A percentile compares a stretch with the other conserved stretches of the same genome.
phyloP scores from a whole-genome alignment of 2,329 filamentous ascomycete species.

The Exophiala calicioides region DNA sequence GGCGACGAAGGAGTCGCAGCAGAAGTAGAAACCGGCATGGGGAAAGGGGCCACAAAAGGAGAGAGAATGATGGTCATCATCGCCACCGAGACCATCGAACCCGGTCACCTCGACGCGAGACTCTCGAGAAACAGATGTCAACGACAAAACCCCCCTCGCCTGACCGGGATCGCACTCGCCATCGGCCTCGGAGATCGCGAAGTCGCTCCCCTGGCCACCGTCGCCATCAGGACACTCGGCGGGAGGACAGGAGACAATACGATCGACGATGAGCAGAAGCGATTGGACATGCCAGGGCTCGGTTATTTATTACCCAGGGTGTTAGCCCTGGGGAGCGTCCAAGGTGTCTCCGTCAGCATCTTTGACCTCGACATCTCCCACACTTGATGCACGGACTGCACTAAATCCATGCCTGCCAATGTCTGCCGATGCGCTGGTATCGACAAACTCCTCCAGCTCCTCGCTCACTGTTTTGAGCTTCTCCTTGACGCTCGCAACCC shows the following conservation, averaged over 20 bases:
- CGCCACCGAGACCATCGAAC: constrained; percentile 37
- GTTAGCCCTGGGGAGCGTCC: constrained; percentile 15
- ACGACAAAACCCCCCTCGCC: constrained; percentile 26
- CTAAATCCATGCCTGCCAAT: constrained; percentile 17
- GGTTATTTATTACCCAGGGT: background rate
- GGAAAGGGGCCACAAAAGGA: constrained; percentile 36
- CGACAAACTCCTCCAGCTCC: constrained; percentile 93
- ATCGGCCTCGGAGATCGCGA: constrained; percentile 13
- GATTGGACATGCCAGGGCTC: background rate
- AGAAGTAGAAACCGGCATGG: constrained; percentile 35
- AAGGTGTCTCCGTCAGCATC: constrained; percentile 22
- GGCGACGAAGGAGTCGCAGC: constrained; percentile 19
- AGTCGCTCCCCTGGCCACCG: constrained; percentile 13
- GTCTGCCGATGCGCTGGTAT: constrained; percentile 82
- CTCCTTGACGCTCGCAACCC: constrained; percentile 83
- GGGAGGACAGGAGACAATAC: constrained; percentile 14
- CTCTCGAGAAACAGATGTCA: constrained; percentile 33
- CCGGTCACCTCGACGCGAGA: constrained; percentile 31
- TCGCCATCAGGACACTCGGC: constrained; percentile 7
- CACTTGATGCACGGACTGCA: constrained; percentile 13
- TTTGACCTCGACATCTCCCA: constrained; percentile 21
- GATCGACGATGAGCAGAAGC: constrained; percentile 7
- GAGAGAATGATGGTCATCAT: constrained; percentile 35
- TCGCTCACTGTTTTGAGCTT: constrained; percentile 96
- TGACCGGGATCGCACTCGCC: constrained; percentile 15